Evolutionary conservation across 1,284 basidiomycete genomes (phyloP).

Genomic region (Phellopilus nigrolimitatus): DNA sequence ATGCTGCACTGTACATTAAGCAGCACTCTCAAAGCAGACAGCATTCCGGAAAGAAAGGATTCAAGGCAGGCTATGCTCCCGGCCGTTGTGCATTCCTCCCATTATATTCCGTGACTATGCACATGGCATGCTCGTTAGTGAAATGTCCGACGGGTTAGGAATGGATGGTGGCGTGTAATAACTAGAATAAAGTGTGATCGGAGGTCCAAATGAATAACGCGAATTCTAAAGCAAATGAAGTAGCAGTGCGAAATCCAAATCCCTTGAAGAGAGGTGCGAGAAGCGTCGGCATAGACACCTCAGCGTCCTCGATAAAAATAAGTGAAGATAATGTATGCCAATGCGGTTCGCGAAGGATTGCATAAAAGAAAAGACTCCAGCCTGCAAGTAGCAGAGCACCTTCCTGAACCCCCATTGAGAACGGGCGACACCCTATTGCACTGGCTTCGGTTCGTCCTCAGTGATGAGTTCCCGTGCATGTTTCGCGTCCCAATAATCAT

Average conservation of each 20-base stretch:
- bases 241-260: background rate
- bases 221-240: too few relatives aligned
- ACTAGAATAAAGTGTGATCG: too few relatives aligned
- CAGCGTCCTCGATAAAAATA: constrained; percentile 9
- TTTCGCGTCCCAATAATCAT: constrained; percentile 16
- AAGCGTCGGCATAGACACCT: background rate
- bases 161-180: too few relatives aligned
- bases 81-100: too few relatives aligned
- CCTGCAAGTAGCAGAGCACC: background rate
- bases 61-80: too few relatives aligned
- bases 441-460: constrained; percentile 6
- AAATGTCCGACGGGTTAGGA: too few relatives aligned
- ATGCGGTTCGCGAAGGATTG: background rate
- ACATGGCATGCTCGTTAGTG: too few relatives aligned
- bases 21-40: too few relatives aligned
- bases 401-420: background rate
- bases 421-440: background rate
- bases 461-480: constrained; percentile 14
- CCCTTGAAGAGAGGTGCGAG: constrained; percentile 2
- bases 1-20: too few relatives aligned
- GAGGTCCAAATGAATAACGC: too few relatives aligned
- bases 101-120: too few relatives aligned
- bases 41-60: too few relatives aligned
- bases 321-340: constrained; percentile 10
- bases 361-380: background rate